A percentile compares a stretch with the other conserved stretches of the same genome.
These are phyloP conservation scores for Aspergillus sclerotioniger DNA, from an alignment of 495 filamentous ascomycete genomes.

Conservation along the genomic window DNA sequence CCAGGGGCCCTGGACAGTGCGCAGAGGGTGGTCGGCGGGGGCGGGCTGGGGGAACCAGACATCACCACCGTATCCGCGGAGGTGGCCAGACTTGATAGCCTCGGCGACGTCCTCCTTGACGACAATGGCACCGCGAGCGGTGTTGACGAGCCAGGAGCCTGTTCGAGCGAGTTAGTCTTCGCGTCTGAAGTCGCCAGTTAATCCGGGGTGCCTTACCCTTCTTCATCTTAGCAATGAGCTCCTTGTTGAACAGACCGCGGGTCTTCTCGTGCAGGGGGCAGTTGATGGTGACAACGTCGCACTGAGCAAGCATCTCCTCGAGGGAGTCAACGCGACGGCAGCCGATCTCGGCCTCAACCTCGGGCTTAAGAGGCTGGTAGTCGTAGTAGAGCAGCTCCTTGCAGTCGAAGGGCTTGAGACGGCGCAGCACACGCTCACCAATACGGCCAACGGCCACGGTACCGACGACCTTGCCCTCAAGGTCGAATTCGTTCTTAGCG, in stretches of 20 bases:
- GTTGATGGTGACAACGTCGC: conserved; percentile 99
- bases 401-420: conserved; percentile 96
- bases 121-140: conserved; percentile 95
- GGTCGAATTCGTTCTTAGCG: conserved; percentile 96
- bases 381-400: conserved; percentile 99
- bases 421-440: conserved; percentile 93
- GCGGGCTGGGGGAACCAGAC: conserved; percentile 95
- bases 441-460: conserved; percentile 97
- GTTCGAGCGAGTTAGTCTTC: conserved; percentile 14
- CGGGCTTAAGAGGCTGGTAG: conserved; percentile 88
- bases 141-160: conserved; percentile 97
- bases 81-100: conserved; percentile 87
- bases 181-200: not conserved
- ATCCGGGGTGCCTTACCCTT: conserved; percentile 53
- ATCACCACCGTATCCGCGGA: conserved; percentile 95
- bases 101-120: conserved; percentile 99
- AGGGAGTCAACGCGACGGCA: conserved; percentile 81
- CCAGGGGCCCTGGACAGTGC: conserved; percentile 89
- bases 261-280: conserved; percentile 99
- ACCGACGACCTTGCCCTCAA: conserved; percentile 96
- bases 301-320: conserved; percentile 94
- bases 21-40: conserved; percentile 89
- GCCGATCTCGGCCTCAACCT: conserved; percentile 95
- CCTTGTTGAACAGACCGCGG: conserved; percentile 95
- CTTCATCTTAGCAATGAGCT: conserved; percentile 99